Percentiles rank a stretch among this genome's conserved stretches.
Conservation (phyloP, 768 basidiomycete genomes). For the Boletus vermiculosoides region DNA sequence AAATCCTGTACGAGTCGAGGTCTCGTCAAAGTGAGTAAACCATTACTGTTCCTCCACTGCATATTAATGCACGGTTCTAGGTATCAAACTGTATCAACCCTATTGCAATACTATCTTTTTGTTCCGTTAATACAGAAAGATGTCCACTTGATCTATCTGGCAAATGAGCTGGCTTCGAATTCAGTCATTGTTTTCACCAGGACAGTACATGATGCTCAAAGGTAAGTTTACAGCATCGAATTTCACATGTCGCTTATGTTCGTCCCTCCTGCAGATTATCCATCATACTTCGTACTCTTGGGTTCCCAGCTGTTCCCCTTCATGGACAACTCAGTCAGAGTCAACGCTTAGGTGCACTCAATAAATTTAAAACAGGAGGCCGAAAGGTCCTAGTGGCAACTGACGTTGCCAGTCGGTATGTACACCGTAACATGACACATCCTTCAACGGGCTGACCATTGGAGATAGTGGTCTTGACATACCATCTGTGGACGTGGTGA, state of each 20-base stretch:
- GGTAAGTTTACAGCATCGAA: constrained; percentile 39
- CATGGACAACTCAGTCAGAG: constrained; percentile 96
- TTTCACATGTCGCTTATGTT: not conserved
- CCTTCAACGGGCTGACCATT: constrained; percentile 4
- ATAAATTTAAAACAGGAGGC: constrained; percentile 95
- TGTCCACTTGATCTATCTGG: constrained; percentile 82
- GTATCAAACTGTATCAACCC: constrained; percentile 94
- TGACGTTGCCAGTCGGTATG: constrained; percentile 89
- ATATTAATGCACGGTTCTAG: constrained; percentile 39
- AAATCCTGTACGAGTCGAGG: constrained; percentile 93
- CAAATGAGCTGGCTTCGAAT: constrained; percentile 86
- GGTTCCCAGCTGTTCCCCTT: constrained; percentile 92
- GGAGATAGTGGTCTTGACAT: constrained; percentile 83
- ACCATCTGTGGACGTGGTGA: constrained; percentile 91
- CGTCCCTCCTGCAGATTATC: constrained; percentile 54
- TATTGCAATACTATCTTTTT: constrained; percentile 94
- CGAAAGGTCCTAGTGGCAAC: constrained; percentile 91
- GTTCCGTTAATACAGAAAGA: constrained; percentile 92
- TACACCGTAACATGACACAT: constrained; percentile 3
- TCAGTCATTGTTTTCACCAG: constrained; percentile 96
- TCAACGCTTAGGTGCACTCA: constrained; percentile 86
- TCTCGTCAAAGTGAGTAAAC: constrained; percentile 77
- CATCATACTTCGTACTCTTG: constrained; percentile 84
- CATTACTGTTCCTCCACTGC: not conserved
- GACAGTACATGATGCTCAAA: constrained; percentile 90